A percentile compares a stretch with the other conserved stretches of the same genome.
phyloP scores from a whole-genome alignment of 1,284 basidiomycete genomes.

The Takashimella koratensis region DNA sequence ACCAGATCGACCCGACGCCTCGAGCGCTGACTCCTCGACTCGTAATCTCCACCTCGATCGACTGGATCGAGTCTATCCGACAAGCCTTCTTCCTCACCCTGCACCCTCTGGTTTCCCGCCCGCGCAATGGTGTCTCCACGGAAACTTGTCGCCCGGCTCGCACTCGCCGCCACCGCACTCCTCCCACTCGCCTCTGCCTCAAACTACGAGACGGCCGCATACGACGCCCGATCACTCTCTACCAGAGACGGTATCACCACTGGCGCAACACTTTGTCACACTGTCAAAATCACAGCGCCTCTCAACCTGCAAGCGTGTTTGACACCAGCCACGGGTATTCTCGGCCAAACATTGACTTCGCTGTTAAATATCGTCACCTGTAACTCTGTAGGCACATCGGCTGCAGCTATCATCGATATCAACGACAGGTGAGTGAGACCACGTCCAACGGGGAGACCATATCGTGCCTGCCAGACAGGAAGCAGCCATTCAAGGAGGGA shows the following conservation, averaged over 20 bases:
- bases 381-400: not conserved
- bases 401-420: not conserved
- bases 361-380: not conserved
- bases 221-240: not conserved
- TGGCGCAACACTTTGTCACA: not conserved
- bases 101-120: no score
- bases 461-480: no score
- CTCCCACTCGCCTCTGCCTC: not conserved
- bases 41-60: not conserved
- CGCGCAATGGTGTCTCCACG: not conserved
- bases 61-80: not conserved
- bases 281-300: not conserved
- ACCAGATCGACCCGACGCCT: not conserved
- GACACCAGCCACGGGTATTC: not conserved
- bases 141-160: not conserved
- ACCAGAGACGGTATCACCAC: not conserved
- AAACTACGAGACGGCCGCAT: not conserved
- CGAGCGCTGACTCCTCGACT: not conserved
- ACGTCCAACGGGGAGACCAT: no score
- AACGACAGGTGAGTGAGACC: not conserved
- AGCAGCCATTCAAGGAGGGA: no score
- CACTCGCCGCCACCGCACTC: not conserved
- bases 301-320: not conserved
- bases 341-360: not conserved
- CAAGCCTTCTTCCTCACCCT: not conserved